phyloP scores from a whole-genome alignment of 345 rosid genomes.

The Populus nigra region DNA sequence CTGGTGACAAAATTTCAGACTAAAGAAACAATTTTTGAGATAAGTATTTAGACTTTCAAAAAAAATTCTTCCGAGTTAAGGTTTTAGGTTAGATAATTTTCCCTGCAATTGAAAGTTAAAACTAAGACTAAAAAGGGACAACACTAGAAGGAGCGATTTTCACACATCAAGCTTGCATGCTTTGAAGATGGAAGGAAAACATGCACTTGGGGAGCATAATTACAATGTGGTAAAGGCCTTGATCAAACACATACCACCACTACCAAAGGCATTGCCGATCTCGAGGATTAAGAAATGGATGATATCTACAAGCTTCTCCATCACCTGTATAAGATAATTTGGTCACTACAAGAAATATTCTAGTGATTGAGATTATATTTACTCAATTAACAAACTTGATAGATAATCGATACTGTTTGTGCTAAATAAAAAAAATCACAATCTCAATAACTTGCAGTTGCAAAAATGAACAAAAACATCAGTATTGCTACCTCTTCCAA shows the following conservation, averaged over 20 bases:
- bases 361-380: background rate
- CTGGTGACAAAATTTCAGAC: too few relatives aligned
- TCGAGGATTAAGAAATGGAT: constrained; percentile 29
- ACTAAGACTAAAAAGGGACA: background rate
- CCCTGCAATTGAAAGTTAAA: background rate
- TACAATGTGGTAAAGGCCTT: background rate
- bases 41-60: background rate
- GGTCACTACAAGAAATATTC: background rate
- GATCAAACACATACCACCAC: constrained; percentile 19
- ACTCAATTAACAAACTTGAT: background rate
- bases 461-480: background rate
- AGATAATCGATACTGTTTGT: background rate
- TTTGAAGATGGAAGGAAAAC: background rate
- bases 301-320: constrained; percentile 36
- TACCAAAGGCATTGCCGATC: constrained; percentile 20
- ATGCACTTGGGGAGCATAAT: background rate
- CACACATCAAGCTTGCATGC: background rate
- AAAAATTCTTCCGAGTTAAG: too few relatives aligned
- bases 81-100: background rate
- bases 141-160: background rate
- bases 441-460: background rate
- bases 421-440: background rate
- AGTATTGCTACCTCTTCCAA: constrained; percentile 28
- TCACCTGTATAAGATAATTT: constrained; percentile 16
- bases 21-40: too few relatives aligned